Base-by-base conservation (phyloP, 139 green algal genomes). In the Eudorina sp. region DNA sequence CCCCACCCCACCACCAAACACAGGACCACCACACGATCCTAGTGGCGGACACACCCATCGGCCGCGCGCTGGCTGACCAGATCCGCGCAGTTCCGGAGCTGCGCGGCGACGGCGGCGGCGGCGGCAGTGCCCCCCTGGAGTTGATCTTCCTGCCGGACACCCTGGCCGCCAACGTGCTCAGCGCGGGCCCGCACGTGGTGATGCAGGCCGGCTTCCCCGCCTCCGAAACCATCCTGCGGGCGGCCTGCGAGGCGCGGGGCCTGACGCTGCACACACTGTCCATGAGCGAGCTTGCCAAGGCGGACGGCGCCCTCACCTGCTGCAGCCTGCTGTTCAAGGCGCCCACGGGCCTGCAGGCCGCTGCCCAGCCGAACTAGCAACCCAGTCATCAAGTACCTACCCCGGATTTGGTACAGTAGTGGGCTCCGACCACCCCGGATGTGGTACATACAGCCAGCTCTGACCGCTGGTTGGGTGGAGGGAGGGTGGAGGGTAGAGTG, bases 241-340 rank as follows among this genome's bases (percentile, higher is more conserved):
- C 6, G 36, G 19, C 70, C 41, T 90, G 83, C 41, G 51, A 68
- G 1, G 77, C 19, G 16, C 77, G 55, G 34, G 77, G 70, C 34
- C 31, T 93, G 46, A 53, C 34, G 36, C 55, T 91, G 48, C 78
- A 90, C 79, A 78, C 40, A 14, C 45, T 91, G 9, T 25, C 19
- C 46, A 91, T 91, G 88, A 60, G 66, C 3, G 90, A 93, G 84
- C 78, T 90, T 27, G 88, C 84, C 29, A 93, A 93, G 79, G 90
- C 90, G 0, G 90, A 93, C 40, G 90, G 87, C 16, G 90, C 90
- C 23, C 83, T 93, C 29, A 93, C 90, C 2, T 93, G 90, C 84
- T 93, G 90, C 90, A 84, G 53, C 55, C 21, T 93, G 46, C 90
- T 93, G 8, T 81, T 91, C 38, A 58, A 16, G 75, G 73, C 45